Percentiles rank a stretch among this genome's conserved stretches.
Conservation (phyloP, 2,329 filamentous ascomycete genomes). For the Fusarium armeniacum region DNA sequence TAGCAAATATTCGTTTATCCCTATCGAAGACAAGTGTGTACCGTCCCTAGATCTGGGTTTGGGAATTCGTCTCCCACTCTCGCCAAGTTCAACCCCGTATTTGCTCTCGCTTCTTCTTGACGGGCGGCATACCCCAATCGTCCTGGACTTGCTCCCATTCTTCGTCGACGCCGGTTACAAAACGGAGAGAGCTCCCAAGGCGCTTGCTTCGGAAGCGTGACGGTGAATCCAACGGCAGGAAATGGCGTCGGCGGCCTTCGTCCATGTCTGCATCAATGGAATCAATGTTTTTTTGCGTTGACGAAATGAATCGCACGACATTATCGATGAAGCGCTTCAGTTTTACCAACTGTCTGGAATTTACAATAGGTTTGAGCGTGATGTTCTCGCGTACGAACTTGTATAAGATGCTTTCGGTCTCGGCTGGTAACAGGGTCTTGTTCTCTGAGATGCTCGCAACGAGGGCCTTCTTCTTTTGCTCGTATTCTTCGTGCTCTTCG, state of each 20-base stretch:
- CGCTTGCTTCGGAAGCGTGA: conserved; percentile 40
- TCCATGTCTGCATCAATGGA: background rate
- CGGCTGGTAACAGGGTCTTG: background rate
- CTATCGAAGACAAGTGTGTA: background rate
- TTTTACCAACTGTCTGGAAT: background rate
- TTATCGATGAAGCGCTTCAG: conserved; percentile 25
- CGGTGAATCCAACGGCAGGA: background rate
- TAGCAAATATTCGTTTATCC: background rate
- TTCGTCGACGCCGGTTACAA: conserved; percentile 37
- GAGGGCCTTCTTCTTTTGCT: background rate
- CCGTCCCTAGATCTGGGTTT: background rate
- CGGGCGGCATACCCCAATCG: conserved; percentile 31
- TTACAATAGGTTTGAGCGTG: background rate
- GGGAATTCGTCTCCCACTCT: background rate
- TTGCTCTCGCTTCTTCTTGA: conserved; percentile 7
- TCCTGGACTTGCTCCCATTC: conserved; percentile 19
- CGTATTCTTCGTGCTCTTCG: background rate
- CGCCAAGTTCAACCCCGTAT: conserved; percentile 14
- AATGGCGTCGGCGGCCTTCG: background rate
- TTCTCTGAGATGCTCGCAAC: background rate
- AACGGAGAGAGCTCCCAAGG: conserved; percentile 43
- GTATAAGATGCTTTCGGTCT: background rate
- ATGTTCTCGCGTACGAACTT: background rate
- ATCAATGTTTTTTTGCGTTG: background rate
- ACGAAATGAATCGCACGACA: conserved; percentile 2